phyloP scores from a whole-genome alignment of 352 stramenopile species.

The Pythium guiyangense region DNA sequence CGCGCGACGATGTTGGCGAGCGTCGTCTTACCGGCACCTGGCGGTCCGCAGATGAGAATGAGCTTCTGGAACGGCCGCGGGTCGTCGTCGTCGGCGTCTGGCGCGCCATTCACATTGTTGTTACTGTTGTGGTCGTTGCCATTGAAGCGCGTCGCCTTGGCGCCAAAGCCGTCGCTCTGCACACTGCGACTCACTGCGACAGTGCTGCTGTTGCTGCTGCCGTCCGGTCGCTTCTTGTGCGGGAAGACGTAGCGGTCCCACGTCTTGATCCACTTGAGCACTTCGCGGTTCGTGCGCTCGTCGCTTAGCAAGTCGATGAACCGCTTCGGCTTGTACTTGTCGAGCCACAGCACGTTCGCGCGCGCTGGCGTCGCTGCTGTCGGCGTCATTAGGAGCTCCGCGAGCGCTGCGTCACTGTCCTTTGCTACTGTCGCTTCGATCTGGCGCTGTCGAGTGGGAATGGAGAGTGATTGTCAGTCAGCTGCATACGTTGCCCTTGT shows the following conservation, averaged over 20 bases:
- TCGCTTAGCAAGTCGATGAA: slow-evolving; percentile 96
- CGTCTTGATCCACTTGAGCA: slow-evolving; percentile 91
- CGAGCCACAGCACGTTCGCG: slow-evolving; percentile 88
- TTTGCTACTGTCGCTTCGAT: slow-evolving; percentile 54
- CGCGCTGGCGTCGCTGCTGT: background rate
- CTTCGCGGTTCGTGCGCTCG: slow-evolving; percentile 95
- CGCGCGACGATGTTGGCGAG: slow-evolving; percentile 95
- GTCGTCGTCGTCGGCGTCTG: slow-evolving; percentile 20
- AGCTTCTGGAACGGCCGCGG: slow-evolving; percentile 74
- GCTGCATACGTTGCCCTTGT: background rate
- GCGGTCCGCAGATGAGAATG: slow-evolving; percentile 94
- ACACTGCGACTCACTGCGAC: background rate
- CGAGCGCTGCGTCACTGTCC: slow-evolving; percentile 11
- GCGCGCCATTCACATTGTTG: slow-evolving; percentile 3
- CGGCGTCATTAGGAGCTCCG: no score
- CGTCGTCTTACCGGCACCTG: slow-evolving; percentile 95
- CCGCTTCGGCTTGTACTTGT: slow-evolving; percentile 94
- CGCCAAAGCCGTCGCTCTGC: background rate
- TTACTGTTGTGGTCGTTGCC: background rate
- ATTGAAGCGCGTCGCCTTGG: background rate
- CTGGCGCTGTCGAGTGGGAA: slow-evolving; percentile 38
- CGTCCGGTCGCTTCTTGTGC: slow-evolving; percentile 33
- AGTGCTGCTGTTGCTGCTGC: no score
- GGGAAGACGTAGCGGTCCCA: slow-evolving; percentile 97
- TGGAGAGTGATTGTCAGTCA: background rate